A percentile compares a stretch with the other conserved stretches of the same genome.
Evolutionary conservation across 2,329 filamentous ascomycete genomes (phyloP).

Genomic region (Aspergillus eucalypticola): DNA sequence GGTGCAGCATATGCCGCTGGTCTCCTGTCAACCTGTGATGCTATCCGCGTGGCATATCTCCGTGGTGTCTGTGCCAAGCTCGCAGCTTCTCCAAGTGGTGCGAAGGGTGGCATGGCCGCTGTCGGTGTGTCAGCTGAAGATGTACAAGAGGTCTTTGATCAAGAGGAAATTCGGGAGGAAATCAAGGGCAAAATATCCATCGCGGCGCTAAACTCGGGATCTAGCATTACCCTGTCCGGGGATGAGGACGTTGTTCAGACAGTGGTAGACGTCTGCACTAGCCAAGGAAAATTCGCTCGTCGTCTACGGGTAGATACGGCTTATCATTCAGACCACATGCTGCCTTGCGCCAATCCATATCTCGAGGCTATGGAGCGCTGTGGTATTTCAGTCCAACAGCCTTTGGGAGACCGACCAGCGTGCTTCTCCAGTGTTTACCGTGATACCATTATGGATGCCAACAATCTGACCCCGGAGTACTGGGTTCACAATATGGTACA

Average conservation of each 20-base stretch:
- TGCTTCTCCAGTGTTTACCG: conserved; percentile 24
- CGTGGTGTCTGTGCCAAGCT: conserved; percentile 38
- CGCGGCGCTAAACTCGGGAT: conserved; percentile 40
- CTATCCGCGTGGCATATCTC: conserved; percentile 48
- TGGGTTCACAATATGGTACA: conserved; percentile 42
- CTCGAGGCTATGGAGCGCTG: conserved; percentile 7
- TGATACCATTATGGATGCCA: conserved; percentile 29
- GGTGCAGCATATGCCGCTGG: conserved; percentile 52
- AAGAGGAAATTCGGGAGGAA: neutral
- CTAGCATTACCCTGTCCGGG: conserved; percentile 46
- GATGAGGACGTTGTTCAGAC: conserved; percentile 36
- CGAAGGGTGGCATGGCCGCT: conserved; percentile 50
- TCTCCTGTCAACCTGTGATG: conserved; percentile 39
- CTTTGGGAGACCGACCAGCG: neutral
- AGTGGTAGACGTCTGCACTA: conserved; percentile 25
- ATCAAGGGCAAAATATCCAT: conserved; percentile 28
- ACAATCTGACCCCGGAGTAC: conserved; percentile 26
- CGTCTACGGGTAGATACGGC: conserved; percentile 43
- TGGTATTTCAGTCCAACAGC: neutral
- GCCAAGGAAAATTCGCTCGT: conserved; percentile 36
- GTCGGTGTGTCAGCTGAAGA: conserved; percentile 40
- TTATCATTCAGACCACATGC: conserved; percentile 48
- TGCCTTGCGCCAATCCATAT: conserved; percentile 28
- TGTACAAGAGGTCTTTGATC: too few species aligned
- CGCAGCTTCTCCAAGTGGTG: conserved; percentile 9